A percentile compares a stretch with the other conserved stretches of the same genome.
phyloP scores from a whole-genome alignment of 1,284 basidiomycete genomes.

The Tilletia indica region DNA sequence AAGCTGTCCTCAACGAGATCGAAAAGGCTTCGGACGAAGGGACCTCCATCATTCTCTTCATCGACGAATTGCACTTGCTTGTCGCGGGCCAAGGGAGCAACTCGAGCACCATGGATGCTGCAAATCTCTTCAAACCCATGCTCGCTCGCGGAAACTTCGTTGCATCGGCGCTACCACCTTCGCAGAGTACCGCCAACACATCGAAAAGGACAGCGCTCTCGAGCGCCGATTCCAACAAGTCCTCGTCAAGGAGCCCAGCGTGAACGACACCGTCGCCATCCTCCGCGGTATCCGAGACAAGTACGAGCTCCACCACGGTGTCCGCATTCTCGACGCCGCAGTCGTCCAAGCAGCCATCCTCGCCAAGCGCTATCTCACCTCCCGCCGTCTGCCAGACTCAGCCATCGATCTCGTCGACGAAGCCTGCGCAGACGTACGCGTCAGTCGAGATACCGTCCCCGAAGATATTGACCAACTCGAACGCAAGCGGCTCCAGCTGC shows the following conservation, averaged over 20 bases:
- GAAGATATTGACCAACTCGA: slow-evolving; percentile 94
- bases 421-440: slow-evolving; percentile 60
- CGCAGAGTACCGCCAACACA: slow-evolving; percentile 89
- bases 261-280: slow-evolving; percentile 88
- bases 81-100: slow-evolving; percentile 49
- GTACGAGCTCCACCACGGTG: slow-evolving; percentile 63
- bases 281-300: slow-evolving; percentile 84
- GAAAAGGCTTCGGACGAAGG: slow-evolving; percentile 85
- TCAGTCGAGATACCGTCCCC: slow-evolving; percentile 80
- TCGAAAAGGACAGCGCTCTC: slow-evolving; percentile 81
- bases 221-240: slow-evolving; percentile 91
- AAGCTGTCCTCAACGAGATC: slow-evolving; percentile 82
- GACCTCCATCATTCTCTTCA: slow-evolving; percentile 83
- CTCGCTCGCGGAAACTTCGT: slow-evolving; percentile 75
- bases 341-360: slow-evolving; percentile 87
- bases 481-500: slow-evolving; percentile 83
- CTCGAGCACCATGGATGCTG: slow-evolving; percentile 50
- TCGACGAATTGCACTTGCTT: slow-evolving; percentile 70
- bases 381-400: slow-evolving; percentile 55
- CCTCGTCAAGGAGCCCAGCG: slow-evolving; percentile 84
- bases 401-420: slow-evolving; percentile 57
- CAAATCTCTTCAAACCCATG: slow-evolving; percentile 56
- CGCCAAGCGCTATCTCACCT: slow-evolving; percentile 82
- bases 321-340: slow-evolving; percentile 81
- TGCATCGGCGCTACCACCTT: slow-evolving; percentile 92